Base-by-base conservation (phyloP, 306 rosid genomes). In the Cicer chorassanicum region DNA sequence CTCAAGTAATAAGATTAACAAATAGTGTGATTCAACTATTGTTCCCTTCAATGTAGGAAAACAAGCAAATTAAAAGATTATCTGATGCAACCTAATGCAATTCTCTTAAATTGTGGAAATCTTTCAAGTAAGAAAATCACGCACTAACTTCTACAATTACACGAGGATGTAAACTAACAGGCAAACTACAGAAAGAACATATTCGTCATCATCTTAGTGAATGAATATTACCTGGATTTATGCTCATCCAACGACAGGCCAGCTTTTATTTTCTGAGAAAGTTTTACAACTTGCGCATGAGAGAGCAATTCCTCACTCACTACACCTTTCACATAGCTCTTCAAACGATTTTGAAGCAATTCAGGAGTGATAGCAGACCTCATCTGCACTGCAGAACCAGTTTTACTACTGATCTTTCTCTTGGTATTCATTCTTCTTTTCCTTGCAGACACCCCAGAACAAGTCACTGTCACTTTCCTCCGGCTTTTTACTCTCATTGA, bases 391-490 rank as follows among this genome's bases (percentile, higher is more conserved):
- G 63, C 49, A 11, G 64, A 43, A 63, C 75, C 76, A 42, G 59
- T 66, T 75, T 75, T 84, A 69, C 83, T 9, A 13, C 64, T 56
- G 36, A 49, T 21, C 76, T 80, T 92, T 86, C 86, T 87, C 85
- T 82, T 88, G 11, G 70, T 59, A 66, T 21, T 81, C 56, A 92
- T 73, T 86, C 99, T 94, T 81, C 99, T 87, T 73, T 90, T 96
- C 73, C 99, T 87, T 10, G 99, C 99, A 73, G 99, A 94, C 53
- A 94, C 84, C 60, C 99, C 99, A n/a, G 99, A 94, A 85, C 88
- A 90, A 79, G 91, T 89, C n/a, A 94, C 88, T 0, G 84, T 80
- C 49, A 86, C 82, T 74, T 86, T 88, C 78, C 78, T 79, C 38
- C 18, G 40, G 9, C 19, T 78, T 15, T 70, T 78, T 38, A 68